Conservation (phyloP, 2,329 filamentous ascomycete genomes). For the Diaporthe sp. region DNA sequence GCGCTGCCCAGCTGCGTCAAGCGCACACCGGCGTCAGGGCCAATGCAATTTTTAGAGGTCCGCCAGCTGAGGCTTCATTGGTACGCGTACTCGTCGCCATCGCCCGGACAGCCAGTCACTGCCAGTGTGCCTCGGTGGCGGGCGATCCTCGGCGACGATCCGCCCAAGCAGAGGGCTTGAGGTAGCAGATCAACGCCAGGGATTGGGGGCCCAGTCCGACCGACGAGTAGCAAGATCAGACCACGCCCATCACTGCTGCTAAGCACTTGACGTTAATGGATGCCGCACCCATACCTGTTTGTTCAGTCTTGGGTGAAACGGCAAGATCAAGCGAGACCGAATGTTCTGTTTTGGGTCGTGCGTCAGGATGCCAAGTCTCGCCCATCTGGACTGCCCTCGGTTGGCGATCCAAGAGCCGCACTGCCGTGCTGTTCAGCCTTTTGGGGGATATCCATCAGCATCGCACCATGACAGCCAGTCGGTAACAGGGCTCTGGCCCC, state of each 20-base stretch:
- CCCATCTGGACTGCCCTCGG: neutral
- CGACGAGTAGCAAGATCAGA: conserved; percentile 11
- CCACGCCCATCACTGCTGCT: neutral
- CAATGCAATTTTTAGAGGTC: neutral
- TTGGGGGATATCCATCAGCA: neutral
- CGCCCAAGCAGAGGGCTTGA: neutral
- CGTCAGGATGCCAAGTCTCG: conserved; percentile 20
- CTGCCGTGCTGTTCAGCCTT: neutral
- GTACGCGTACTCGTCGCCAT: neutral
- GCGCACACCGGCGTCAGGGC: neutral
- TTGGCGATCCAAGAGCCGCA: neutral
- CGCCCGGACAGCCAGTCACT: neutral
- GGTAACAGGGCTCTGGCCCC: neutral
- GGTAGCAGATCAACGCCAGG: conserved; percentile 16
- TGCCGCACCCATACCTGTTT: neutral
- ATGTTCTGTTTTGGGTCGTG: conserved; percentile 34
- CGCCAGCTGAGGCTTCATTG: neutral
- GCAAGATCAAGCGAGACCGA: conserved; percentile 27
- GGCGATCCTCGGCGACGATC: conserved; percentile 19
- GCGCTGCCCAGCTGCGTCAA: neutral
- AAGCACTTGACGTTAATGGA: neutral
- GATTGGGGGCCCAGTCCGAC: neutral
- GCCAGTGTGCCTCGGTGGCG: neutral
- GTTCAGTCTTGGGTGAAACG: conserved; percentile 10
- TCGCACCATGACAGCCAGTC: neutral